A percentile compares a stretch with the other conserved stretches of the same genome.
Conservation (phyloP, 2,329 filamentous ascomycete genomes). For the Neofusicoccum laricinum region DNA sequence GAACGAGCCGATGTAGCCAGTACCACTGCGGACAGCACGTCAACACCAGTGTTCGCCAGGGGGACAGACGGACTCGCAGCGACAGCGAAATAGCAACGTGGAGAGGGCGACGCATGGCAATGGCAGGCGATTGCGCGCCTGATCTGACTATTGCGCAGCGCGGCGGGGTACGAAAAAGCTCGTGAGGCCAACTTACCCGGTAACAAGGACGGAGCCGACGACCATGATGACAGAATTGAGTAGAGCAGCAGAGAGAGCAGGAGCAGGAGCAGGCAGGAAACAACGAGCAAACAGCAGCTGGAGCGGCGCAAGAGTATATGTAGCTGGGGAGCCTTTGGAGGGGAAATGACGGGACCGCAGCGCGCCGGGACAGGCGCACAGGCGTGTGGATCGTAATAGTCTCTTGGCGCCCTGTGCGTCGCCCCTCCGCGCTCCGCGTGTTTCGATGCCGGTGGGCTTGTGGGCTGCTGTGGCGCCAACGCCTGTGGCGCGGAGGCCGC, state of each 20-base stretch:
- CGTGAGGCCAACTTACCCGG: conserved; percentile 64
- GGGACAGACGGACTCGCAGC: not conserved
- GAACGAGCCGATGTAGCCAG: conserved; percentile 98
- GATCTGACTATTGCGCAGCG: not conserved
- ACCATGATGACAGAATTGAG: conserved; percentile 55
- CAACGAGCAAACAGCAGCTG: not conserved
- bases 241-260: not conserved
- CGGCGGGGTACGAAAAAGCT: not conserved
- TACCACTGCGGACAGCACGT: conserved; percentile 62
- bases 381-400: conserved; percentile 1
- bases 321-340: conserved; percentile 3
- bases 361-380: not conserved
- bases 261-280: not conserved
- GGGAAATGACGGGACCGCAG: conserved; percentile 16
- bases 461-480: conserved; percentile 1
- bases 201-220: conserved; percentile 84
- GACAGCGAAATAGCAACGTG: not conserved
- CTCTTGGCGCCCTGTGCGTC: conserved; percentile 4
- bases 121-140: conserved; percentile 1
- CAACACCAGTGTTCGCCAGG: not conserved
- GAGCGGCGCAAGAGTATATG: conserved; percentile 7
- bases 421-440: not conserved
- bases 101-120: conserved; percentile 6
- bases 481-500: not conserved
- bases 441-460: not conserved